These are phyloP conservation scores for Aspergillus sp. DNA, from an alignment of 2,329 filamentous ascomycete genomes.

Conservation along the genomic window DNA sequence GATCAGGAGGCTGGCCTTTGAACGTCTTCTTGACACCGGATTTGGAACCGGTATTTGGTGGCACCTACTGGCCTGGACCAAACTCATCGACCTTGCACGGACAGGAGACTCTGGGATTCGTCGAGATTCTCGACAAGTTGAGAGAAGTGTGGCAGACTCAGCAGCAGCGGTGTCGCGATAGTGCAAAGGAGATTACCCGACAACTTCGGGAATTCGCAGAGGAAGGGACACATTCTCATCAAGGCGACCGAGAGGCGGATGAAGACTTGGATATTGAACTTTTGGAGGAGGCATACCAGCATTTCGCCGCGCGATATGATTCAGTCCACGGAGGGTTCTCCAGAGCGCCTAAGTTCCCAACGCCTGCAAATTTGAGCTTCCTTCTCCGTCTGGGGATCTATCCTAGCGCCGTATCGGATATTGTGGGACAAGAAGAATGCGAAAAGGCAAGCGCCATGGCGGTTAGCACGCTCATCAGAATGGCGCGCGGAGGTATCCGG, in stretches of 20 bases:
- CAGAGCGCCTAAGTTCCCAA: slow-evolving; percentile 77
- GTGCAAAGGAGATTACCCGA: slow-evolving; percentile 71
- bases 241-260: slow-evolving; percentile 42
- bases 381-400: slow-evolving; percentile 68
- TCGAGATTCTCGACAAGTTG: slow-evolving; percentile 76
- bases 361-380: slow-evolving; percentile 76
- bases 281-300: slow-evolving; percentile 78
- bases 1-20: slow-evolving; percentile 84
- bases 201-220: slow-evolving; percentile 83
- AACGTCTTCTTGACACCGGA: slow-evolving; percentile 96
- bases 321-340: slow-evolving; percentile 72
- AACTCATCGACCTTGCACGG: slow-evolving; percentile 46
- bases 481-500: slow-evolving; percentile 65
- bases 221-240: slow-evolving; percentile 61
- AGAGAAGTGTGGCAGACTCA: slow-evolving; percentile 70
- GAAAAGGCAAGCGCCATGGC: slow-evolving; percentile 70
- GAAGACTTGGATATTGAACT: slow-evolving; percentile 82
- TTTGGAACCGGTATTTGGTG: slow-evolving; percentile 88
- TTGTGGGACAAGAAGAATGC: slow-evolving; percentile 80
- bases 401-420: slow-evolving; percentile 66
- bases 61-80: slow-evolving; percentile 90
- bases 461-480: slow-evolving; percentile 68
- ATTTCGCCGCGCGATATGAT: slow-evolving; percentile 78
- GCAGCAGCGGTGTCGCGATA: slow-evolving; percentile 71
- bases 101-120: slow-evolving; percentile 66